Base-by-base conservation (phyloP, 306 rosid species). In the Rubus parviflorus region DNA sequence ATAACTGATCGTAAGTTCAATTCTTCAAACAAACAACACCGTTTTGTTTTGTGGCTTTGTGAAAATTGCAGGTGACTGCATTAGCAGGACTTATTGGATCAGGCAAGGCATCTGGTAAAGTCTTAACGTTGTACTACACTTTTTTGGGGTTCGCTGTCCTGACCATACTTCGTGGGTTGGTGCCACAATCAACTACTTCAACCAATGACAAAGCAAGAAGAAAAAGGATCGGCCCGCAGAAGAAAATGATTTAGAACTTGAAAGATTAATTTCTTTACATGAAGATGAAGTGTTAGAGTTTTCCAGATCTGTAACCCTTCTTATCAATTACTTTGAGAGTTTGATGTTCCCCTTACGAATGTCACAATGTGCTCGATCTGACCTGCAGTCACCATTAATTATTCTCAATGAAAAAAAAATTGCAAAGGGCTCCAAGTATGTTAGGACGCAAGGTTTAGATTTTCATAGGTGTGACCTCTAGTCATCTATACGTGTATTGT, bases 11-110 rank as follows among this genome's bases (percentile, higher is more conserved):
- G 6, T 48, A 3, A 14, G 8, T 51, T 51, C 56, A 25, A 25
- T 25, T 25, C 30, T 25, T 51, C 17, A 5, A 51, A 51, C 56
- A 48, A 48, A 48, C 56, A 4, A 3, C 14, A 13, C 12, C 17
- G 3, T 48, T 0, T 51, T 9, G 47, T 46, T 75, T 47, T 57
- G 30, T 25, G 42, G 45, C 20, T 60, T 80, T 65, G 42, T 51
- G 40, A 54, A 72, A 69, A 35, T 82, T 84, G 73, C 86, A 88
- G 92, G 87, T 66, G 61, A 75, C 87, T 46, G 25, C 83, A 70
- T 69, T 86, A 84, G 81, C 92, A 47, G 90, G 84, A 73, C 68
- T 86, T 79, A 73, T 81, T 22, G 53, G 76, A 68, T 88, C 92
- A 5, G 71, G 81, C 16, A 86, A 77, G 86, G 90, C 92, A 64